A percentile compares a stretch with the other conserved stretches of the same genome.
Conservation (phyloP, 1,284 basidiomycete genomes). For the Cryptococcus floricola region DNA sequence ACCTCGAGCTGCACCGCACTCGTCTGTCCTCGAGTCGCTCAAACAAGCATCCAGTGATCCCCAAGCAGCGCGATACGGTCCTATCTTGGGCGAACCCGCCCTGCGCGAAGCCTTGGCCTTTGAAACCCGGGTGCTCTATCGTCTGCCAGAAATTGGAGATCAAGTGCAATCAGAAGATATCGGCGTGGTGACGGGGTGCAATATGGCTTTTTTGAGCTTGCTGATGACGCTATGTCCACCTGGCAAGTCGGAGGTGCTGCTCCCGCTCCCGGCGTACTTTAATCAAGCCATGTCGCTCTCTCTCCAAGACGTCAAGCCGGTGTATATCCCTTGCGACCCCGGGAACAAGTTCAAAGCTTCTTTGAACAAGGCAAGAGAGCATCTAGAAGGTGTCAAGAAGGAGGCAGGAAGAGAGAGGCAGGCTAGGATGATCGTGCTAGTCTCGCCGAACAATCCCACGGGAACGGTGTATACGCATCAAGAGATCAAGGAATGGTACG, state of each 20-base stretch:
- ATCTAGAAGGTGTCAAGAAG: constrained; percentile 11
- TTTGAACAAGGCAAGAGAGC: constrained; percentile 24
- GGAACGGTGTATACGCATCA: constrained; percentile 66
- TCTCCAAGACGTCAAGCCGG: constrained; percentile 61
- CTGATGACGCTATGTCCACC: constrained; percentile 59
- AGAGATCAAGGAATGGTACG: constrained; percentile 62
- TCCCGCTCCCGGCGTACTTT: constrained; percentile 79
- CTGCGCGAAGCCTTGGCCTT: constrained; percentile 60
- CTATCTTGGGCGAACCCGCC: constrained; percentile 61
- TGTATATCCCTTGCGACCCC: constrained; percentile 61
- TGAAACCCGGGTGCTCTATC: constrained; percentile 67
- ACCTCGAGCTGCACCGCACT: constrained; percentile 64
- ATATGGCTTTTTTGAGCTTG: constrained; percentile 47
- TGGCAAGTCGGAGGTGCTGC: constrained; percentile 66
- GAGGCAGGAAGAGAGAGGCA: constrained; percentile 11
- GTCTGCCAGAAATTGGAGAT: constrained; percentile 19
- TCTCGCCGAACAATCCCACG: constrained; percentile 61
- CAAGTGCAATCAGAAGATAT: constrained; percentile 17
- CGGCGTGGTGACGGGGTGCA: constrained; percentile 46
- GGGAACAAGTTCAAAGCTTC: constrained; percentile 62
- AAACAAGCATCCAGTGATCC: constrained; percentile 53
- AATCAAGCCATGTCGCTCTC: constrained; percentile 75
- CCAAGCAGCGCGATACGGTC: constrained; percentile 59
- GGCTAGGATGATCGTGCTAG: constrained; percentile 65
- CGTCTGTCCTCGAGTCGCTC: constrained; percentile 56